phyloP scores from a whole-genome alignment of 306 rosid genomes.

The Dryas octopetala region DNA sequence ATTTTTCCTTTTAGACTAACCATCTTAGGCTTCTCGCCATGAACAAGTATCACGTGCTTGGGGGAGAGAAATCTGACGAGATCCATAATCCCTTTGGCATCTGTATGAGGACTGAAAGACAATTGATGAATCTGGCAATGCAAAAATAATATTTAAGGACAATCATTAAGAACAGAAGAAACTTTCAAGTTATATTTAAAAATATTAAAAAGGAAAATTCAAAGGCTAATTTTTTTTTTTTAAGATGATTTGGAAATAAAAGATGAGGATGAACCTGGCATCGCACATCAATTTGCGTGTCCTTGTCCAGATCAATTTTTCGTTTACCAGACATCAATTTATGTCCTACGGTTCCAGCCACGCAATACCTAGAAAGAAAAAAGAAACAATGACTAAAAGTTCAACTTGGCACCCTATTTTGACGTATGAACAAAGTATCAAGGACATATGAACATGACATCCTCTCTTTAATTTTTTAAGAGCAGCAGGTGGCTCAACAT shows the following conservation, averaged over 20 bases:
- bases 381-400: not conserved
- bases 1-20: conserved; percentile 69
- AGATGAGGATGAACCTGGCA: conserved; percentile 63
- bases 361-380: conserved; percentile 59
- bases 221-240: not conserved
- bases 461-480: not conserved
- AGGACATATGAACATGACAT: not conserved
- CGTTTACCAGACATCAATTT: conserved; percentile 77
- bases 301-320: conserved; percentile 67
- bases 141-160: not conserved
- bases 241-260: not conserved
- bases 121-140: conserved; percentile 81
- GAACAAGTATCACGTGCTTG: conserved; percentile 83
- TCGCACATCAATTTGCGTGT: conserved; percentile 69
- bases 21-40: conserved; percentile 91
- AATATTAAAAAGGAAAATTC: not conserved
- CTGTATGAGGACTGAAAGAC: conserved; percentile 95
- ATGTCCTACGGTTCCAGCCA: conserved; percentile 88
- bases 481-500: not conserved
- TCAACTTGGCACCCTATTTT: not conserved
- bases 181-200: not conserved
- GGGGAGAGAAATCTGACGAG: conserved; percentile 88
- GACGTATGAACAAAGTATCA: not conserved
- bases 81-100: conserved; percentile 96
- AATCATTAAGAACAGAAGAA: not conserved